Evolutionary conservation across 352 stramenopile species (phyloP).

Genomic region (Pythium apleroticum): DNA sequence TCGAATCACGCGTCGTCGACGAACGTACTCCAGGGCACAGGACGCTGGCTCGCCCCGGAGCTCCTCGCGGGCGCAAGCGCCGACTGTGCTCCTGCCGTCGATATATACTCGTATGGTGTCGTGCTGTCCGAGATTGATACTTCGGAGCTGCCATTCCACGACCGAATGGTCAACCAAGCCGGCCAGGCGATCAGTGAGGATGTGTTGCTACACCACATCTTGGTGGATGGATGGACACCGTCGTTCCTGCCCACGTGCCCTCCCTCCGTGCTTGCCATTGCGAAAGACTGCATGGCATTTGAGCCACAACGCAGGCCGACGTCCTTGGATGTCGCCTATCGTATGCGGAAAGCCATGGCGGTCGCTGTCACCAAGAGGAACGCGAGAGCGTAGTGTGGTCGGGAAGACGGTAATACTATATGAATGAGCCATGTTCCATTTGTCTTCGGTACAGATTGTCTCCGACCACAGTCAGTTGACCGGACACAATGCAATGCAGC

Average conservation of each 20-base stretch:
- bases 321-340: conserved; percentile 46
- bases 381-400: background rate
- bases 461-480: no score
- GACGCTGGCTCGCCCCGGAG: conserved; percentile 63
- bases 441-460: no score
- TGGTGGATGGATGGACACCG: conserved; percentile 48
- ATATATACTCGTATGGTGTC: conserved; percentile 65
- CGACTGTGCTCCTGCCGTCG: conserved; percentile 51
- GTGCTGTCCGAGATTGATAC: conserved; percentile 60
- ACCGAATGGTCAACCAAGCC: conserved; percentile 25
- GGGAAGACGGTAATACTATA: no score
- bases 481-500: no score
- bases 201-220: conserved; percentile 50
- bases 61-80: conserved; percentile 42
- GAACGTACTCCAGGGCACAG: conserved; percentile 41
- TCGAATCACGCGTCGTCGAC: conserved; percentile 16
- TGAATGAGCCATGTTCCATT: no score
- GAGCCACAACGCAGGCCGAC: conserved; percentile 39
- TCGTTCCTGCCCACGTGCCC: conserved; percentile 49
- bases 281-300: conserved; percentile 42
- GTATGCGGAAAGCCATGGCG: conserved; percentile 42
- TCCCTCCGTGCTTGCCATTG: conserved; percentile 41
- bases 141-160: conserved; percentile 45
- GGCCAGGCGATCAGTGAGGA: conserved; percentile 38
- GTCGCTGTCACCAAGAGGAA: conserved; percentile 5